Conservation (phyloP, 2,329 filamentous ascomycete genomes). For the Zymoseptoria passerinii region DNA sequence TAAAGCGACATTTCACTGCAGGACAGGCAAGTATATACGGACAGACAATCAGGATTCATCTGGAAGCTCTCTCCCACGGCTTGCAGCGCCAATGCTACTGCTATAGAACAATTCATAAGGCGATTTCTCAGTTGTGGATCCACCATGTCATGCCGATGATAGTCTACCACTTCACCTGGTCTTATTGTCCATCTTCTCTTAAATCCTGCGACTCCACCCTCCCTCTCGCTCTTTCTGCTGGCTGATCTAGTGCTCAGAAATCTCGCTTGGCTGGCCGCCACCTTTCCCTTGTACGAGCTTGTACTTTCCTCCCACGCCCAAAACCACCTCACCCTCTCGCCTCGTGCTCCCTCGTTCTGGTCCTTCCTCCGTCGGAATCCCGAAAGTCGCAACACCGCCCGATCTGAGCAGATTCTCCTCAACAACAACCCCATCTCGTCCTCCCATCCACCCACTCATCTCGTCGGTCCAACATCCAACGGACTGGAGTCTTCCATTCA, state of each 20-base stretch:
- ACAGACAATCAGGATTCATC: too few species aligned
- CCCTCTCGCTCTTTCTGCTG: not conserved
- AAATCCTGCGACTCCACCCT: not conserved
- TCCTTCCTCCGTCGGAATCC: not conserved
- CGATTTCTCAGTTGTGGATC: not conserved
- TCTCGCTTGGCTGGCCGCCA: not conserved
- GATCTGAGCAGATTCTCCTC: not conserved
- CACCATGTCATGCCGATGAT: too few species aligned
- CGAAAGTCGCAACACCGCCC: not conserved
- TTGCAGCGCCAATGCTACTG: too few species aligned
- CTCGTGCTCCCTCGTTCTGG: not conserved
- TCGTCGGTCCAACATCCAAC: not conserved
- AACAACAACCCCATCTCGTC: not conserved
- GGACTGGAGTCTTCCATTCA: not conserved
- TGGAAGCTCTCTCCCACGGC: too few species aligned
- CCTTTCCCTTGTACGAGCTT: not conserved
- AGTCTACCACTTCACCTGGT: not conserved
- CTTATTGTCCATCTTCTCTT: too few species aligned
- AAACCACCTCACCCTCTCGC: too few species aligned
- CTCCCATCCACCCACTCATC: not conserved
- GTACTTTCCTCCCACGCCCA: too few species aligned
- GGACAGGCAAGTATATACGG: too few species aligned
- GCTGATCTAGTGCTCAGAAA: not conserved
- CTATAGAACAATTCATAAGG: too few species aligned
- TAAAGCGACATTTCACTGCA: too few species aligned